Evolutionary conservation across 2,329 filamentous ascomycete genomes (phyloP).

Genomic region (Phialophora expanda): DNA sequence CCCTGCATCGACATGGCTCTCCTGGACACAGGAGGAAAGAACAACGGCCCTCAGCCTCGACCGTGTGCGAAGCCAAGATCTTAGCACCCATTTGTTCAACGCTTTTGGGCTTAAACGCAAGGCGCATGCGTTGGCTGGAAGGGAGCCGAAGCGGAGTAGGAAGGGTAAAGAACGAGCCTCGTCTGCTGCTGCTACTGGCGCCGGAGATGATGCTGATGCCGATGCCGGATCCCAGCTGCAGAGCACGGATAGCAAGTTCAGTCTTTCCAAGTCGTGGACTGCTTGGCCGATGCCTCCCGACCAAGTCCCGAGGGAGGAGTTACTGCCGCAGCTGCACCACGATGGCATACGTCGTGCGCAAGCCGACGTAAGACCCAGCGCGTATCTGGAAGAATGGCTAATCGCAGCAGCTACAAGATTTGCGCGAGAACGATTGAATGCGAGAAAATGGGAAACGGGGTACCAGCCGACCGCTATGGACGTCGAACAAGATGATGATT

Average conservation of each 20-base stretch:
- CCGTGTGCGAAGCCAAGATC: slow-evolving; percentile 66
- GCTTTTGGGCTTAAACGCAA: slow-evolving; percentile 69
- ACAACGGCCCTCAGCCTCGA: slow-evolving; percentile 68
- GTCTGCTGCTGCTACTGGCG: slow-evolving; percentile 13
- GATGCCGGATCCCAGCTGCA: slow-evolving; percentile 40
- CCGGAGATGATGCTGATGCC: slow-evolving; percentile 20
- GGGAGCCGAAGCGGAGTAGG: slow-evolving; percentile 11
- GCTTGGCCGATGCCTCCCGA: slow-evolving; percentile 77
- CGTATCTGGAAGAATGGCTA: slow-evolving; percentile 71
- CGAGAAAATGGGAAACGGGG: slow-evolving; percentile 28
- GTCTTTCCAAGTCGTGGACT: slow-evolving; percentile 69
- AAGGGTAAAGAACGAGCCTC: slow-evolving; percentile 24
- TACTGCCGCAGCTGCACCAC: slow-evolving; percentile 48
- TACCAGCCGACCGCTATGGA: background rate
- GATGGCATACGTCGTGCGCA: slow-evolving; percentile 12
- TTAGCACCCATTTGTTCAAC: slow-evolving; percentile 80
- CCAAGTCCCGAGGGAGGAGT: slow-evolving; percentile 64
- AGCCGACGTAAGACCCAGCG: slow-evolving; percentile 55
- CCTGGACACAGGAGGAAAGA: slow-evolving; percentile 88
- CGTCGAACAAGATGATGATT: background rate
- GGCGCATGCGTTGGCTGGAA: slow-evolving; percentile 27
- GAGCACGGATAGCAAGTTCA: slow-evolving; percentile 42
- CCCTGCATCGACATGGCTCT: slow-evolving; percentile 71
- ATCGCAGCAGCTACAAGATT: slow-evolving; percentile 67
- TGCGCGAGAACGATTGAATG: slow-evolving; percentile 66